Evolutionary conservation across 2,329 filamentous ascomycete genomes (phyloP).

Genomic region (Macrophomina tecta): DNA sequence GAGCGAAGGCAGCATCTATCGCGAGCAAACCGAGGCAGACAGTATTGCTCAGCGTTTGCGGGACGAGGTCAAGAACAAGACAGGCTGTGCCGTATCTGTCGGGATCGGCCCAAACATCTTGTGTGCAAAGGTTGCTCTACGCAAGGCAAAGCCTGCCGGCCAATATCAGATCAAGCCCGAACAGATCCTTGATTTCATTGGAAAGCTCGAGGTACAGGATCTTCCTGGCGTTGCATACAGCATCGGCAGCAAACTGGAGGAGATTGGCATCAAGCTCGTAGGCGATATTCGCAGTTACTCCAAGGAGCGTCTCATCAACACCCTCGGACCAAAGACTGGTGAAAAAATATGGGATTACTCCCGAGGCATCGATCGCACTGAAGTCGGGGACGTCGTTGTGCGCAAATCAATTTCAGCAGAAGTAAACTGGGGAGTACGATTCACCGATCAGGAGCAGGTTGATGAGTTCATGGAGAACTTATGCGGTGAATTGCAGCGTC

Average conservation of each 20-base stretch:
- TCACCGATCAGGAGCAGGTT: constrained; percentile 88
- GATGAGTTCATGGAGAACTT: constrained; percentile 89
- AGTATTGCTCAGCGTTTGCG: constrained; percentile 72
- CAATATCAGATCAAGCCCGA: constrained; percentile 88
- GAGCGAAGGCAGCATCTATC: constrained; percentile 72
- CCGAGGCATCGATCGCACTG: constrained; percentile 81
- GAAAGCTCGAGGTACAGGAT: constrained; percentile 76
- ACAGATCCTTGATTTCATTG: constrained; percentile 76
- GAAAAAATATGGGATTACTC: constrained; percentile 90
- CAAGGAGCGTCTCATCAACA: constrained; percentile 74
- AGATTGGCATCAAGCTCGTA: constrained; percentile 80
- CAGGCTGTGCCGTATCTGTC: constrained; percentile 86
- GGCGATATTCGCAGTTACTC: constrained; percentile 80
- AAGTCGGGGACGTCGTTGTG: constrained; percentile 83
- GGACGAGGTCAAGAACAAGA: constrained; percentile 72
- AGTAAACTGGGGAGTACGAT: constrained; percentile 97
- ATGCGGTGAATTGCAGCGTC: constrained; percentile 81
- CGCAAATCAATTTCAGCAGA: constrained; percentile 97
- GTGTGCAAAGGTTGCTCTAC: constrained; percentile 86
- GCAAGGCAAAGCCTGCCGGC: constrained; percentile 92
- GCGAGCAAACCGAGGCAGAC: constrained; percentile 80
- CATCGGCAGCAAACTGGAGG: constrained; percentile 85
- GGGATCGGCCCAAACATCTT: constrained; percentile 92
- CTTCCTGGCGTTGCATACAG: constrained; percentile 93
- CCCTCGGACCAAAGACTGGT: constrained; percentile 89